Percentiles rank a stretch among this genome's conserved stretches.
phyloP scores from a whole-genome alignment of 257 asterid species.

The Solanum raphanifolium region DNA sequence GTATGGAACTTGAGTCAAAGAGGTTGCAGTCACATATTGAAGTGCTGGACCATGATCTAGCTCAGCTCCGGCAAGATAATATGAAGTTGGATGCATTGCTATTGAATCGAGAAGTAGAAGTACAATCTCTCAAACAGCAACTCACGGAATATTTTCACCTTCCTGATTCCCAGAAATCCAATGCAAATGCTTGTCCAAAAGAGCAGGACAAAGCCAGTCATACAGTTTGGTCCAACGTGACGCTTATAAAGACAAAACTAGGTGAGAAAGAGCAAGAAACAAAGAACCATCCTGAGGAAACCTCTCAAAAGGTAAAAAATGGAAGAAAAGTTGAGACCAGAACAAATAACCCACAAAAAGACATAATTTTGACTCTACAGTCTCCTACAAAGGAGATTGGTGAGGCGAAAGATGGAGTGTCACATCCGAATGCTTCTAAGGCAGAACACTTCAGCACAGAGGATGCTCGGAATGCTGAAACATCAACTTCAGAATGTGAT shows the following conservation, averaged over 20 bases:
- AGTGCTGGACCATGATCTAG: conserved; percentile 40
- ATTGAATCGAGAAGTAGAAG: conserved; percentile 52
- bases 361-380: conserved; percentile 52
- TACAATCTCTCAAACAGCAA: conserved; percentile 52
- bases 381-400: conserved; percentile 30
- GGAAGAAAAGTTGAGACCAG: conserved; percentile 14
- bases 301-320: conserved; percentile 9
- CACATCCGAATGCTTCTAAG: conserved; percentile 15
- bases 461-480: conserved; percentile 13
- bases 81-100: conserved; percentile 43
- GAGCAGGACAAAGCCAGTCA: conserved; percentile 24
- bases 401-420: conserved; percentile 14
- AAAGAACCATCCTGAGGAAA: conserved; percentile 18
- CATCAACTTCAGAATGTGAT: conserved; percentile 27
- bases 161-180: conserved; percentile 41
- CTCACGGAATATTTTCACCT: conserved; percentile 35
- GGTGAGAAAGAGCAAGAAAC: conserved; percentile 40
- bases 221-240: conserved; percentile 70
- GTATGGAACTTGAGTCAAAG: conserved; percentile 77
- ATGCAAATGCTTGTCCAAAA: conserved; percentile 27
- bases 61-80: conserved; percentile 51
- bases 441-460: conserved; percentile 23
- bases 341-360: conserved; percentile 30
- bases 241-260: conserved; percentile 49
- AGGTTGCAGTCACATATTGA: conserved; percentile 48